Evolutionary conservation across 1,284 basidiomycete species (phyloP).

Genomic region (Mycena sp.): DNA sequence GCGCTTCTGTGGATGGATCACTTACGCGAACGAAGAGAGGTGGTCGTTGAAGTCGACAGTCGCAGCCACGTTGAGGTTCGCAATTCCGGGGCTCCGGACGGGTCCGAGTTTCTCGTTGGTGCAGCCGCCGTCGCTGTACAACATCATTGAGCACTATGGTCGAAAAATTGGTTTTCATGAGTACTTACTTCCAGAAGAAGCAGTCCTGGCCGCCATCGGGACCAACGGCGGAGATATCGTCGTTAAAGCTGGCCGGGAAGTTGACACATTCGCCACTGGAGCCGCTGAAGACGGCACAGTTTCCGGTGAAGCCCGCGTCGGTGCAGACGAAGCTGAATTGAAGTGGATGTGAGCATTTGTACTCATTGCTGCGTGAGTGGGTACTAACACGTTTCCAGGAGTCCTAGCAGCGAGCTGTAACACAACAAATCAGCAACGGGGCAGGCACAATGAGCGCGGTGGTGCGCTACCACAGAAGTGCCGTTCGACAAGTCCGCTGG

Average conservation of each 20-base stretch:
- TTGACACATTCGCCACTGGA: background rate
- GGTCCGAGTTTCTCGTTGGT: background rate
- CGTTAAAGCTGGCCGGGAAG: background rate
- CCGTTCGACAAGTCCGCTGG: too few species aligned
- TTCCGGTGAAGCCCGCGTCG: background rate
- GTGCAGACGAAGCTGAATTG: background rate
- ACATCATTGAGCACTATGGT: background rate
- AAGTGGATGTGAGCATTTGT: background rate
- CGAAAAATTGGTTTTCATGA: background rate
- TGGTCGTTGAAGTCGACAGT: too few species aligned
- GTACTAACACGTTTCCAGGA: too few species aligned
- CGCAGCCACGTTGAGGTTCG: background rate
- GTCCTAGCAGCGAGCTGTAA: too few species aligned
- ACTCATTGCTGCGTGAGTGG: too few species aligned
- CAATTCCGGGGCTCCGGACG: background rate
- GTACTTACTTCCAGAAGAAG: background rate
- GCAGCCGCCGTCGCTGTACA: background rate
- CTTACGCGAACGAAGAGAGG: background rate
- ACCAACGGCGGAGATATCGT: background rate
- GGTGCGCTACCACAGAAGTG: too few species aligned
- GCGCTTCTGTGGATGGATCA: too few species aligned
- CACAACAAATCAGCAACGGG: too few species aligned
- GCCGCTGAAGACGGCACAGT: background rate
- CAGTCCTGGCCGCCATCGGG: slow-evolving; percentile 1
- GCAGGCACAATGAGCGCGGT: too few species aligned